phyloP scores from a whole-genome alignment of 805 yeast genomes.

The Sugiyamaella floridensis region DNA sequence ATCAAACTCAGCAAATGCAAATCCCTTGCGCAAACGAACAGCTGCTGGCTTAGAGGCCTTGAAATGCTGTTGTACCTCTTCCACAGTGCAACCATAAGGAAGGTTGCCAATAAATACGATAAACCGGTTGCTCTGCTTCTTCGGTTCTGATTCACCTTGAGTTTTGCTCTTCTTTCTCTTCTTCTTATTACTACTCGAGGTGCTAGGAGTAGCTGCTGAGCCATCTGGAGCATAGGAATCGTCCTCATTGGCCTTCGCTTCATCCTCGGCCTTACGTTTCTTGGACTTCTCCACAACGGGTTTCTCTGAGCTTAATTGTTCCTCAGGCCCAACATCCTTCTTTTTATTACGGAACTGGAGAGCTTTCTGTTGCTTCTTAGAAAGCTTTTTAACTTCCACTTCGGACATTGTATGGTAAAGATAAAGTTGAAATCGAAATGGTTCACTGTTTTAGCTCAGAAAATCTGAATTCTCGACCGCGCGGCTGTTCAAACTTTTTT shows the following conservation, averaged over 20 bases:
- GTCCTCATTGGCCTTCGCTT: conserved; percentile 20
- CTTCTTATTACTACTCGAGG: conserved; percentile 45
- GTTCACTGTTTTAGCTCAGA: not conserved
- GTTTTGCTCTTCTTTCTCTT: conserved; percentile 10
- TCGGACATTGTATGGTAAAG: not conserved
- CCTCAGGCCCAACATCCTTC: conserved; percentile 11
- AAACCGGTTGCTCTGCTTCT: conserved; percentile 70
- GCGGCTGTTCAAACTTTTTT: too few species aligned
- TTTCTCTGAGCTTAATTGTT: conserved; percentile 23
- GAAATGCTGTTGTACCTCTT: conserved; percentile 65
- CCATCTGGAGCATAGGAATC: not conserved
- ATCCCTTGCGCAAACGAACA: conserved; percentile 60
- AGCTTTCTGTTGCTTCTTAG: conserved; percentile 28
- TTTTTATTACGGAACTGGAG: conserved; percentile 22
- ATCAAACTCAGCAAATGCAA: conserved; percentile 89
- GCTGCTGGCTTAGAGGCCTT: conserved; percentile 59
- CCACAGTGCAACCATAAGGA: conserved; percentile 61
- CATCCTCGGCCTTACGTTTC: conserved; percentile 29
- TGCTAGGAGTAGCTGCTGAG: conserved; percentile 13
- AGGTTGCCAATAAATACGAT: conserved; percentile 86
- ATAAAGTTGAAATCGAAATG: not conserved
- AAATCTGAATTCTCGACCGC: not conserved
- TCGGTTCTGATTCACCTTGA: conserved; percentile 61
- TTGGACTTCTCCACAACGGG: conserved; percentile 20
- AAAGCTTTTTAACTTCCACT: conserved; percentile 16